Conservation (phyloP, 768 basidiomycete genomes). For the Naganishia antarctica region DNA sequence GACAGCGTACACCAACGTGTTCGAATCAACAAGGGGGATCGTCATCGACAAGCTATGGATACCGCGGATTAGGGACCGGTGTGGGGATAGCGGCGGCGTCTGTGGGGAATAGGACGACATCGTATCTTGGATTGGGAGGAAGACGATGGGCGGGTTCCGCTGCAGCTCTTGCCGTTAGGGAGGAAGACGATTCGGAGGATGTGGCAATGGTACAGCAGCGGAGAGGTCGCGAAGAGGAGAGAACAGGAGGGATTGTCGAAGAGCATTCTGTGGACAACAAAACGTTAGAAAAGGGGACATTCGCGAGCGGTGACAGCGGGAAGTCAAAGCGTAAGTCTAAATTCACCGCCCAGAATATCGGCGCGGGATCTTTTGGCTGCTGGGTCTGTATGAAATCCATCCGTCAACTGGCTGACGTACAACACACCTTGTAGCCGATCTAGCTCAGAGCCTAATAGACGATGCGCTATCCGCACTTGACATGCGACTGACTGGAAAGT, state of each 20-base stretch:
- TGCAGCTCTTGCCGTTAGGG: background rate
- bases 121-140: background rate
- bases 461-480: background rate
- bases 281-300: too few relatives aligned
- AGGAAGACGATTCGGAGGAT: slow-evolving; percentile 6
- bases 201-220: background rate
- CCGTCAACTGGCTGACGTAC: too few relatives aligned
- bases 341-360: too few relatives aligned
- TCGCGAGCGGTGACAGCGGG: too few relatives aligned
- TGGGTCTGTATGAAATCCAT: too few relatives aligned
- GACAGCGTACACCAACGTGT: background rate
- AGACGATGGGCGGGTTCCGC: slow-evolving; percentile 11
- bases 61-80: background rate
- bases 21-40: too few relatives aligned
- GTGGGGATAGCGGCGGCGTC: too few relatives aligned
- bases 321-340: too few relatives aligned
- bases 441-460: background rate
- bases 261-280: too few relatives aligned
- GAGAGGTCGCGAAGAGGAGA: background rate
- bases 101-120: background rate
- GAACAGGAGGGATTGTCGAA: background rate
- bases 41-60: too few relatives aligned
- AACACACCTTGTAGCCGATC: background rate
- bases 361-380: too few relatives aligned
- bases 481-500: background rate